phyloP scores from a whole-genome alignment of 768 basidiomycete genomes.

The Amanita jacksonii region DNA sequence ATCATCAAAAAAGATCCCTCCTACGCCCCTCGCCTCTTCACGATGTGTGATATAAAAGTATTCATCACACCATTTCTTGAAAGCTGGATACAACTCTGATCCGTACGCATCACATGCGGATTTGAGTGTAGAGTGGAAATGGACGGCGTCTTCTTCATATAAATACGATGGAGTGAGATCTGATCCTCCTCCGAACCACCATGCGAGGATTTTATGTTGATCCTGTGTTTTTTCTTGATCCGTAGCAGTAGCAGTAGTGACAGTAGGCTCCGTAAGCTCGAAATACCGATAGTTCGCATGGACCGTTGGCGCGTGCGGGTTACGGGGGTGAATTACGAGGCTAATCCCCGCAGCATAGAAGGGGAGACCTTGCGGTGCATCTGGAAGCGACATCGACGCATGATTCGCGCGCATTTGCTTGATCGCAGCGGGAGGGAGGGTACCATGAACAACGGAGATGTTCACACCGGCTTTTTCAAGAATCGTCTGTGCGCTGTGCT shows the following conservation, averaged over 20 bases:
- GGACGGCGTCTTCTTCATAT: conserved; percentile 73
- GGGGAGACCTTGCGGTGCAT: conserved; percentile 57
- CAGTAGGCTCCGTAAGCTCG: conserved; percentile 59
- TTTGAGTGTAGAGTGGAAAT: conserved; percentile 80
- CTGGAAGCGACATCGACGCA: conserved; percentile 56
- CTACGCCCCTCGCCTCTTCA: conserved; percentile 76
- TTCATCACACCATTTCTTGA: conserved; percentile 97
- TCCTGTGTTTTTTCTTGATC: conserved; percentile 19
- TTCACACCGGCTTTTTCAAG: conserved; percentile 97
- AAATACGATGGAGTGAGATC: conserved; percentile 94
- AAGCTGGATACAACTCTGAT: conserved; percentile 54
- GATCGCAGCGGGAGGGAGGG: conserved; percentile 81
- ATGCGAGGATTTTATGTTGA: conserved; percentile 57
- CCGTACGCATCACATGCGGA: conserved; percentile 69
- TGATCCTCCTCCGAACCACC: conserved; percentile 98
- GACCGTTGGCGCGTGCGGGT: conserved; percentile 88
- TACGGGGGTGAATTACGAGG: conserved; percentile 89
- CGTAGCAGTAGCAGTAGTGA: conserved; percentile 4
- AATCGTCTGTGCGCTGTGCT: conserved; percentile 29
- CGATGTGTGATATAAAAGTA: conserved; percentile 94
- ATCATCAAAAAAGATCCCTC: conserved; percentile 97
- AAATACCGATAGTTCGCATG: conserved; percentile 98
- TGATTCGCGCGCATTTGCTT: conserved; percentile 96
- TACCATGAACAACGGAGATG: conserved; percentile 84
- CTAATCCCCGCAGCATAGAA: conserved; percentile 93